phyloP scores from a whole-genome alignment of 2,329 filamentous ascomycete genomes.

The Exophiala mesophila region DNA sequence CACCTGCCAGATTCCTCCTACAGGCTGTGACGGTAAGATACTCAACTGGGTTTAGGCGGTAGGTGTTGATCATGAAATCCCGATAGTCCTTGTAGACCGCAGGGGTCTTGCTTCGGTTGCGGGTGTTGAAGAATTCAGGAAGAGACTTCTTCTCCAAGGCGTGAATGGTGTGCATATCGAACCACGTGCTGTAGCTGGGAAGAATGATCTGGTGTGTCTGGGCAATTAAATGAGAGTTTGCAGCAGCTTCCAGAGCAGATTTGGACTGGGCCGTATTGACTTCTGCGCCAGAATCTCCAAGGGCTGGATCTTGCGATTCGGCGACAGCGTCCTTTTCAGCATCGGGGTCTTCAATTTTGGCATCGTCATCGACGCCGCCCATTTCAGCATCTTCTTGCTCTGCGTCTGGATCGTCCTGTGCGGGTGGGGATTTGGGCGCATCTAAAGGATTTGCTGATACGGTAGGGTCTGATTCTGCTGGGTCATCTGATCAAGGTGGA shows the following conservation, averaged over 20 bases:
- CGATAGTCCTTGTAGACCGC: constrained; percentile 98
- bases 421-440: constrained; percentile 60
- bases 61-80: constrained; percentile 99
- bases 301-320: constrained; percentile 36
- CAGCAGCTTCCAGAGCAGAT: constrained; percentile 74
- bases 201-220: constrained; percentile 95
- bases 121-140: constrained; percentile 96
- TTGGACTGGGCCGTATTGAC: constrained; percentile 65
- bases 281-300: constrained; percentile 45
- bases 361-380: constrained; percentile 55
- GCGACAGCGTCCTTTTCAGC: constrained; percentile 40
- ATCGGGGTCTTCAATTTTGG: constrained; percentile 36
- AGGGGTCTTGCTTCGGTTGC: constrained; percentile 96
- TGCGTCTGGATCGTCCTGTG: constrained; percentile 53
- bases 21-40: constrained; percentile 97
- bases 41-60: constrained; percentile 89
- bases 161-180: constrained; percentile 93
- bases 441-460: constrained; percentile 37
- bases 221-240: constrained; percentile 83
- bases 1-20: constrained; percentile 86
- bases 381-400: constrained; percentile 71
- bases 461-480: constrained; percentile 11
- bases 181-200: constrained; percentile 97
- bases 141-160: constrained; percentile 89
- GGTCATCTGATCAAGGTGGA: constrained; percentile 5